phyloP scores from a whole-genome alignment of 352 stramenopile genomes.

The Pythium periplocum region DNA sequence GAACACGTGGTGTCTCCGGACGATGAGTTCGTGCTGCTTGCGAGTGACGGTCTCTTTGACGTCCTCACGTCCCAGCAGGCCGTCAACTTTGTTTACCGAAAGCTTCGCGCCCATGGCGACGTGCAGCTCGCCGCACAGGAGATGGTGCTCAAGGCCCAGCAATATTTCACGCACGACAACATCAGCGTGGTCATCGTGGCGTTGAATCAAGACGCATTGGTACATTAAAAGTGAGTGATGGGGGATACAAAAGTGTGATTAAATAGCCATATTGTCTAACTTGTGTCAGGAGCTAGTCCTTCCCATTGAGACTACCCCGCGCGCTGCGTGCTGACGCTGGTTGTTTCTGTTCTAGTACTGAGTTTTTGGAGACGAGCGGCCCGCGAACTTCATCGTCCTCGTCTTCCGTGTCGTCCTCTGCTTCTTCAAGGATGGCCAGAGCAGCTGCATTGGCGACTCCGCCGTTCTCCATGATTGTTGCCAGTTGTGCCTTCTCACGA shows the following conservation, averaged over 20 bases:
- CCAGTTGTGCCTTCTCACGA: conserved; percentile 29
- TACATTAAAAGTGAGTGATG: too few species aligned
- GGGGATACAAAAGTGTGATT: too few species aligned
- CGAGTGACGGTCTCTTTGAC: conserved; percentile 91
- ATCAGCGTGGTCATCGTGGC: conserved; percentile 87
- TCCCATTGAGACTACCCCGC: neutral
- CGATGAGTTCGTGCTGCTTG: conserved; percentile 89
- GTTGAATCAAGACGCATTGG: conserved; percentile 52
- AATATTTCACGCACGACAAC: conserved; percentile 90
- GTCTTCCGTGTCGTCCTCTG: conserved; percentile 9
- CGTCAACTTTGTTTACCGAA: conserved; percentile 89
- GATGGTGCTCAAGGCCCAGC: conserved; percentile 82
- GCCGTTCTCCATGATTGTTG: conserved; percentile 38
- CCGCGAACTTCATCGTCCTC: neutral
- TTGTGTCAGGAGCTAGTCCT: neutral
- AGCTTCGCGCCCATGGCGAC: conserved; percentile 83
- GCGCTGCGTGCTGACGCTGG: conserved; percentile 2
- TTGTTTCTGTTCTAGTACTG: neutral
- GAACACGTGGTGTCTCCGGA: conserved; percentile 49
- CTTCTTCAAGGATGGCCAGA: conserved; percentile 11
- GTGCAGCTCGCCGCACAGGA: conserved; percentile 86
- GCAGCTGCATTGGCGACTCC: too few species aligned
- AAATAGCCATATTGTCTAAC: neutral
- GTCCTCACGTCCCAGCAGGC: conserved; percentile 87
- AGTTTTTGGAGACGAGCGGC: too few species aligned